Conservation (phyloP, 2,329 filamentous ascomycete species). For the Delphinella strobiligena region DNA sequence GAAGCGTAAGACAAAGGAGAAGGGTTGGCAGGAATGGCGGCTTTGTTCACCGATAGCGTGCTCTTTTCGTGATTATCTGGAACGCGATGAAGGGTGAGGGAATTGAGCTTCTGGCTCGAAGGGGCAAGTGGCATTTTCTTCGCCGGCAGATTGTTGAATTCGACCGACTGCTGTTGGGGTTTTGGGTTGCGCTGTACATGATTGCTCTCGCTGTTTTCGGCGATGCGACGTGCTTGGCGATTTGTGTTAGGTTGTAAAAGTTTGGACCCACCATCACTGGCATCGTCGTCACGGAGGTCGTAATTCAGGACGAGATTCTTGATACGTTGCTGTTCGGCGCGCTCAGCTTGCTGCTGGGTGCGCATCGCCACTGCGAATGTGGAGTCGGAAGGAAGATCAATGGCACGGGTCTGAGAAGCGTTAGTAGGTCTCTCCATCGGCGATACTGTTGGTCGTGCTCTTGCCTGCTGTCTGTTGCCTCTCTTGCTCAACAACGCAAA, state of each 20-base stretch:
- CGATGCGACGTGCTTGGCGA: constrained; percentile 34
- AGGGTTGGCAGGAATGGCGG: background rate
- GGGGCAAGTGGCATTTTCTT: background rate
- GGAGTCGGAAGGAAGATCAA: constrained; percentile 81
- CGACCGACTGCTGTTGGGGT: constrained; percentile 14
- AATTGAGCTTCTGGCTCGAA: background rate
- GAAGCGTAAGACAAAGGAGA: background rate
- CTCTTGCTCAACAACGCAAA: constrained; percentile 93
- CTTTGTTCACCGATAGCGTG: too few species aligned
- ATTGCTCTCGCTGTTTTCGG: constrained; percentile 13
- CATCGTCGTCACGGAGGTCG: constrained; percentile 72
- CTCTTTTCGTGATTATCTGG: too few species aligned
- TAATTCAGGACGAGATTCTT: constrained; percentile 96
- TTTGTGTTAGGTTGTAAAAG: constrained; percentile 33
- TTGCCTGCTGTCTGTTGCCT: constrained; percentile 85
- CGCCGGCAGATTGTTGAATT: constrained; percentile 17
- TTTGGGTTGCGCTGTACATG: constrained; percentile 23
- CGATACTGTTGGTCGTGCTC: constrained; percentile 9
- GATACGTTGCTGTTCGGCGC: constrained; percentile 94
- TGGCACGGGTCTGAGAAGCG: constrained; percentile 61
- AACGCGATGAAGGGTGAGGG: too few species aligned
- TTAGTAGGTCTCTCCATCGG: constrained; percentile 12
- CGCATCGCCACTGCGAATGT: constrained; percentile 95
- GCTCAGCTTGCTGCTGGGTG: constrained; percentile 85
- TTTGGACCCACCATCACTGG: constrained; percentile 55